Base-by-base conservation (phyloP, 179 eudicot genomes). In the Silene noctiflora region DNA sequence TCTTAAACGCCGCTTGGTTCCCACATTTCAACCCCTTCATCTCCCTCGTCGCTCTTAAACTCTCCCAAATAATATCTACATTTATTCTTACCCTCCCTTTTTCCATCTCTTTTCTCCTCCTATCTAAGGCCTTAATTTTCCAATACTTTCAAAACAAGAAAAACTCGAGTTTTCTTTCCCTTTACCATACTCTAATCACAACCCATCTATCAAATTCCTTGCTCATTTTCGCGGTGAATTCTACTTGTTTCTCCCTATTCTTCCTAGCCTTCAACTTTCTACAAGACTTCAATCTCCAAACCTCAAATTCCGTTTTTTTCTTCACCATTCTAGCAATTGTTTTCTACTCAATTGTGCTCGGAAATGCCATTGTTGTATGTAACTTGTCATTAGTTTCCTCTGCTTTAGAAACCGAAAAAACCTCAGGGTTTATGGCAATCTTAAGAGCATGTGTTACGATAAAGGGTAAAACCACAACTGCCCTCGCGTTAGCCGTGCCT, bases 121-220 rank as follows among this genome's bases (percentile, higher is more conserved):
- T 88, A 2, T 81, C 98, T 6, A 94, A 94, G 79, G 85, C 96
- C 20, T 80, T 85, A 2, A 31, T 87, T 68, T 84, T 91, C 67
- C 81, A 83, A 16, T 51, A 76, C 19, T 79, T 91, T 21, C 44
- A 10, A 19, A 53, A 17, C 7, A 72, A 51, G 4, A 73, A 48
- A 0, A 78, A 69, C 71, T 3, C 25, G 56, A 39, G 53, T 33
- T 6, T 77, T 25, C 25, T 81, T 17, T 69, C 80, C 1, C 56
- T 80, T 27, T 87, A 81, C 80, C 71, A 24, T 21, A 81, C 82
- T 2, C 85, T 93, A 22, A 75, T 91, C 20, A 27, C 64, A 27
- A 93, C 98, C 17, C 91, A 93, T 69, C 35, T 89, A 0, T 91
- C 89, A 84, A 91, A 82, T 85, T 75, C 79, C 17, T 51, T 89